Evolutionary conservation across 805 yeast genomes (phyloP).

Genomic region (Saturnispora dispora): DNA sequence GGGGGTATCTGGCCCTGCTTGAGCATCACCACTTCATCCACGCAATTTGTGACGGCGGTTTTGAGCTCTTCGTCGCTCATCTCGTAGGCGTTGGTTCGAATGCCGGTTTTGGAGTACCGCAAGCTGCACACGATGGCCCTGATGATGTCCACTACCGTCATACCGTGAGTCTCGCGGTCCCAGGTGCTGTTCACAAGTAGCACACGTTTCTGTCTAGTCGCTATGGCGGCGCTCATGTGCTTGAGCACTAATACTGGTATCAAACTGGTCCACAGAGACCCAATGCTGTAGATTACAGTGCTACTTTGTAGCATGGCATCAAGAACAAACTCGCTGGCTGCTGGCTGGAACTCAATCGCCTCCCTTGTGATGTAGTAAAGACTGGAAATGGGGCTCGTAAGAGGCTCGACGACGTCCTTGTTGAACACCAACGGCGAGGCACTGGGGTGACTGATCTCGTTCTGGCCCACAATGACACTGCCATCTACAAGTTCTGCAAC

Average conservation of each 20-base stretch:
- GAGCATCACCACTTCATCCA: conserved; percentile 2
- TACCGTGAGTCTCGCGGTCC: conserved; percentile 74
- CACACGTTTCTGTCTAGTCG: conserved; percentile 35
- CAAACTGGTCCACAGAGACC: conserved; percentile 82
- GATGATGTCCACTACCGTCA: conserved; percentile 55
- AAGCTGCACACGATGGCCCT: not conserved
- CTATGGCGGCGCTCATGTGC: conserved; percentile 62
- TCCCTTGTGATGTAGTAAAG: conserved; percentile 78
- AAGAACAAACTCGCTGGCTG: conserved; percentile 55
- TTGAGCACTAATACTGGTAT: conserved; percentile 67
- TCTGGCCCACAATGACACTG: conserved; percentile 74
- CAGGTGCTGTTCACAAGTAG: conserved; percentile 61
- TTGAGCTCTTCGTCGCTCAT: not conserved
- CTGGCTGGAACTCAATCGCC: conserved; percentile 78
- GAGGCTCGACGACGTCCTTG: conserved; percentile 48
- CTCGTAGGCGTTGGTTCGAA: not conserved
- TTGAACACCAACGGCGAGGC: conserved; percentile 60
- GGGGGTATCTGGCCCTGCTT: not conserved
- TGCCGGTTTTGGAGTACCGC: conserved; percentile 1
- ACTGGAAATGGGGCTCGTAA: conserved; percentile 65
- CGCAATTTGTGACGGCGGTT: not conserved
- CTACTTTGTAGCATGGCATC: conserved; percentile 41
- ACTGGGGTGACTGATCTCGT: conserved; percentile 87
- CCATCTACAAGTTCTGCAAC: conserved; percentile 69
- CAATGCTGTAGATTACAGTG: conserved; percentile 66